Conservation (phyloP, 108 stramenopile species). For the Stephanodiscus minutulus region DNA sequence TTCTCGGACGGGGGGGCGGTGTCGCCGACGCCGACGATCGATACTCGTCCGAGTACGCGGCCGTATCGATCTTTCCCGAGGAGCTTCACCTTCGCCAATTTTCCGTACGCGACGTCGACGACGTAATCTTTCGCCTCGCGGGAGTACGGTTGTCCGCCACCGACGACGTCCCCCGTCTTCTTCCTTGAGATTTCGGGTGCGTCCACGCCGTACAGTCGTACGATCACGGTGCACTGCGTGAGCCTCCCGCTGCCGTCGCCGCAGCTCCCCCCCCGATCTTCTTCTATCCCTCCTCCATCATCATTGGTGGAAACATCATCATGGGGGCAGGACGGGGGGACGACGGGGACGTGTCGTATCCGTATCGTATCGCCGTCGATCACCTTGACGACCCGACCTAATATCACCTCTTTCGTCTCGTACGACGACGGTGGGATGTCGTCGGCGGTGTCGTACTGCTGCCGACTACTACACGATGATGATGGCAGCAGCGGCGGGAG, state of each 20-base stretch:
- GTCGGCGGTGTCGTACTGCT: constrained; percentile 56
- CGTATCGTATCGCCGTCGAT: constrained; percentile 76
- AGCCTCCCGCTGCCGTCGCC: constrained; percentile 10
- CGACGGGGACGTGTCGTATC: constrained; percentile 17
- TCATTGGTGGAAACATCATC: too few relatives aligned
- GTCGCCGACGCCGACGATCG: too few relatives aligned
- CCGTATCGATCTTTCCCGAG: constrained; percentile 63
- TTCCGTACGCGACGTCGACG: constrained; percentile 27
- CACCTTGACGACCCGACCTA: constrained; percentile 57
- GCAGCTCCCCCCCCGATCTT: not conserved
- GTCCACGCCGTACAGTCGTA: constrained; percentile 72
- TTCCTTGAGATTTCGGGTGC: constrained; percentile 61
- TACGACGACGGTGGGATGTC: constrained; percentile 59
- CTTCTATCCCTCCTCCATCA: too few relatives aligned
- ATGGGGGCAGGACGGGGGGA: too few relatives aligned
- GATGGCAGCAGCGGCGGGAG: too few relatives aligned
- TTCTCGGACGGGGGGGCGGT: too few relatives aligned
- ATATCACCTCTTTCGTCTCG: constrained; percentile 29
- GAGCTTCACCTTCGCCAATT: constrained; percentile 57
- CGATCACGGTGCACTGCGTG: constrained; percentile 51
- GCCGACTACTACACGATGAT: too few relatives aligned
- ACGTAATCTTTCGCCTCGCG: constrained; percentile 60
- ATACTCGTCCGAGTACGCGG: constrained; percentile 52
- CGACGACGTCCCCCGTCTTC: constrained; percentile 16
- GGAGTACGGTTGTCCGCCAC: constrained; percentile 53